Conservation (phyloP, 2,329 filamentous ascomycete species). For the Sclerotinia borealis region DNA sequence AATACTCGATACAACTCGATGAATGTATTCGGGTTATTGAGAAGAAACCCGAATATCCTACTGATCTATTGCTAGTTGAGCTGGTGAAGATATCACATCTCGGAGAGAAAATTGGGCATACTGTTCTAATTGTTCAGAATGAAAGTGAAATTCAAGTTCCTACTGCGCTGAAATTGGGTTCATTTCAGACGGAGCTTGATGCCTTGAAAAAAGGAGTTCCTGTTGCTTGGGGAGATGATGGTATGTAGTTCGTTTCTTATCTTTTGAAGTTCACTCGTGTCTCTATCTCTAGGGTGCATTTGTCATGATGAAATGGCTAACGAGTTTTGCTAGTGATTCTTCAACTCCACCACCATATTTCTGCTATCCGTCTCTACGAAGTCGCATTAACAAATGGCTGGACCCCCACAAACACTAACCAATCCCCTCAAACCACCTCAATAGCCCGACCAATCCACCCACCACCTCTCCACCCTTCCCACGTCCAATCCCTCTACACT, state of each 20-base stretch:
- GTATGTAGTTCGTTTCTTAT: not conserved
- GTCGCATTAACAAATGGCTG: not conserved
- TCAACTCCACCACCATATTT: conserved; percentile 6
- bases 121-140: not conserved
- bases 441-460: not conserved
- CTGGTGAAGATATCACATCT: conserved; percentile 1
- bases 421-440: not conserved
- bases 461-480: not conserved
- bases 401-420: not conserved
- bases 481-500: not conserved
- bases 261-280: not conserved
- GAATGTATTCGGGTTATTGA: not conserved
- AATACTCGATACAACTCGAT: conserved; percentile 1
- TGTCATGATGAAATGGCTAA: not conserved
- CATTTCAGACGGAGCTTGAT: not conserved
- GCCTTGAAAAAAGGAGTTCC: not conserved
- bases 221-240: not conserved
- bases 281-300: not conserved
- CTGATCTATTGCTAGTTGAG: not conserved
- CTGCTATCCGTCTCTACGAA: conserved; percentile 8
- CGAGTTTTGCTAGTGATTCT: not conserved
- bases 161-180: not conserved
- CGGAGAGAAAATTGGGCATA: not conserved
- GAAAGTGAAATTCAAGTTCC: not conserved
- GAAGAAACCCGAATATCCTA: not conserved